Conservation (phyloP, 495 filamentous ascomycete genomes). For the Parathielavia hyrcaniae region DNA sequence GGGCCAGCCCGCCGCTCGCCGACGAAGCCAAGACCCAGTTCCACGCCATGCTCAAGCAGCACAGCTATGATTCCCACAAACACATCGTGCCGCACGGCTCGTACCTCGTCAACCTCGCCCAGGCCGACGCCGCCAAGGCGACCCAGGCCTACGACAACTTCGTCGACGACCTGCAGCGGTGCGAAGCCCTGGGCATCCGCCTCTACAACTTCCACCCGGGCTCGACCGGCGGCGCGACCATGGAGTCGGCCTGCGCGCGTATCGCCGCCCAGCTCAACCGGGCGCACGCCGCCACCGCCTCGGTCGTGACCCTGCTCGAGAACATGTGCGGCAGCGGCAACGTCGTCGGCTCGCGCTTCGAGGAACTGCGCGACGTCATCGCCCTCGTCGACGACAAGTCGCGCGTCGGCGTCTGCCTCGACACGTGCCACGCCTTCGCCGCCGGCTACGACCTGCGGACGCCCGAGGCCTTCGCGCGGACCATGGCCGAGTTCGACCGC, state of each 20-base stretch:
- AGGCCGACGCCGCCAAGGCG: slow-evolving; percentile 68
- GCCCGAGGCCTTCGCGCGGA: slow-evolving; percentile 62
- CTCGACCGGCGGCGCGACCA: slow-evolving; percentile 58
- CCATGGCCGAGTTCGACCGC: slow-evolving; percentile 69
- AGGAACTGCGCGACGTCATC: slow-evolving; percentile 82
- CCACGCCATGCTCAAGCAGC: slow-evolving; percentile 54
- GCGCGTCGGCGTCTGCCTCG: slow-evolving; percentile 91
- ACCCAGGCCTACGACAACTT: slow-evolving; percentile 83
- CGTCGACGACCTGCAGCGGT: slow-evolving; percentile 80
- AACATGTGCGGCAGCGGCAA: slow-evolving; percentile 91
- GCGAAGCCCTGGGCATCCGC: slow-evolving; percentile 78
- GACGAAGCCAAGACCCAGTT: slow-evolving; percentile 63
- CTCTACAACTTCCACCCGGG: slow-evolving; percentile 98
- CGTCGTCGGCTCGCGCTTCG: slow-evolving; percentile 77
- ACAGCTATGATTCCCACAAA: slow-evolving; percentile 63
- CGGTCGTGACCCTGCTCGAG: slow-evolving; percentile 78
- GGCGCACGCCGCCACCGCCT: slow-evolving; percentile 66
- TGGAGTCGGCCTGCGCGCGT: slow-evolving; percentile 63
- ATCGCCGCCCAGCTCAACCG: slow-evolving; percentile 74
- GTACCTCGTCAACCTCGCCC: slow-evolving; percentile 92
- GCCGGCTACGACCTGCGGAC: slow-evolving; percentile 86
- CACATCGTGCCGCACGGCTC: slow-evolving; percentile 87
- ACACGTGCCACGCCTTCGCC: slow-evolving; percentile 92
- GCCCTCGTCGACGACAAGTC: slow-evolving; percentile 67
- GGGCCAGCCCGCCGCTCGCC: slow-evolving; percentile 74